Conservation (phyloP, 139 green algal species). For the Chlorella sorokiniana region DNA sequence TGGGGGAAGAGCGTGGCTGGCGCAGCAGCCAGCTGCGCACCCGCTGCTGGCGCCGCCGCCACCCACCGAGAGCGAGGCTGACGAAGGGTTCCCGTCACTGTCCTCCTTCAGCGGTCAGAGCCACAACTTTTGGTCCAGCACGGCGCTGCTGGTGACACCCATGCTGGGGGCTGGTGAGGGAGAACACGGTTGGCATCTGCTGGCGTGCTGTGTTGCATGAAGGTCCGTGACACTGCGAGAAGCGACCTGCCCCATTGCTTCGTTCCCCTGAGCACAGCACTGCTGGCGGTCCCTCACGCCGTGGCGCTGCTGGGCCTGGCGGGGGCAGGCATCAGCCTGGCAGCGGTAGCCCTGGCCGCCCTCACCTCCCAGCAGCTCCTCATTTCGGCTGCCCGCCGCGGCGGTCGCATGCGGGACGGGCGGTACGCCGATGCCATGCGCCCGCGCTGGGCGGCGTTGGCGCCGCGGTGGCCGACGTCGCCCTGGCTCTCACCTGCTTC, state of each 20-base stretch:
- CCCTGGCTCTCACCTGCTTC: not conserved
- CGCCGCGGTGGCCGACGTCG: not conserved
- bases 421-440: not conserved
- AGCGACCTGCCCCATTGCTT: not conserved
- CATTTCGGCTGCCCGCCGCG: not conserved
- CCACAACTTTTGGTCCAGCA: not conserved
- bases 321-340: not conserved
- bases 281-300: not conserved
- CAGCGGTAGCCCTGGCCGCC: not conserved
- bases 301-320: not conserved
- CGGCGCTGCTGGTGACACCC: constrained; percentile 2
- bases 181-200: not conserved
- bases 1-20: not conserved
- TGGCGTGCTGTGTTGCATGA: not conserved
- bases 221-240: no score
- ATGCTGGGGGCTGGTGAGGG: constrained; percentile 16
- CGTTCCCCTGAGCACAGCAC: not conserved
- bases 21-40: not conserved
- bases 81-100: not conserved
- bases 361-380: not conserved
- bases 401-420: not conserved
- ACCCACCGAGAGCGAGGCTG: not conserved
- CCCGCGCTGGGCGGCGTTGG: not conserved
- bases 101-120: not conserved
- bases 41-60: not conserved